Evolutionary conservation across 306 rosid genomes (phyloP), one percentile per base, ranked within the genome.

Genomic region (Medicago lupulina): DNA sequence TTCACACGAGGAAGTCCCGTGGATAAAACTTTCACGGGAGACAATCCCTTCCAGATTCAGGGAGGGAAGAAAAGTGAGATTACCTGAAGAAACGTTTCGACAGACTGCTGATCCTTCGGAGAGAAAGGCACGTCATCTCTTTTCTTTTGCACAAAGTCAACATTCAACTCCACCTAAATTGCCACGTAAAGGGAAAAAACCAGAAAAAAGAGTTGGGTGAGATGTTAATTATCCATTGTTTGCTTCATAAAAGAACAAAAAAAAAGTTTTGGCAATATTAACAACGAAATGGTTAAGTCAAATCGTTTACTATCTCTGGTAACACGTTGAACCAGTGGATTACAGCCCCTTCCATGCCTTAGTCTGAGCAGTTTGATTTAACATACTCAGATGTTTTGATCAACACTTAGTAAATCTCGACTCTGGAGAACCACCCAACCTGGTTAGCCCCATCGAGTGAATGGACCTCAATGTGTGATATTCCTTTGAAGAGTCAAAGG

Each of bases 31-130:
- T 23, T 23, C 28, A 23, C 3, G 28, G 28, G 28, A 23, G 28
- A 23, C 28, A 23, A 23, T 23, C 28, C 28, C 28, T 23, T 23
- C 28, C 28, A 1, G 28, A 23, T 23, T 62, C 31, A 25, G 21
- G 36, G 13, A 59, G 21, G 5, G 9, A 25, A 66, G 40, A 19
- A 68, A 70, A 69, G 7, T 21, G 63, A 38, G 72, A 75, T 82
- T 63, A 95, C 98, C 97, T 86, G 96, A 88, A 92, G 96, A 88
- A 95, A 92, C 50, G 81, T 68, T 78, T 88, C 97, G 19, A 85
- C 90, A 40, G 86, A 85, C 83, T 85, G 92, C 67, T 82, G 91
- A 83, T 95, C 97, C 50, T 85, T 90, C 0, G 99, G 99, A 44
- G 97, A 92, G 87, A 92, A 92, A 54, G 95, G 73, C 75, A 61